phyloP scores from a whole-genome alignment of 805 yeast genomes.

The Zygoascus flipseniorum region DNA sequence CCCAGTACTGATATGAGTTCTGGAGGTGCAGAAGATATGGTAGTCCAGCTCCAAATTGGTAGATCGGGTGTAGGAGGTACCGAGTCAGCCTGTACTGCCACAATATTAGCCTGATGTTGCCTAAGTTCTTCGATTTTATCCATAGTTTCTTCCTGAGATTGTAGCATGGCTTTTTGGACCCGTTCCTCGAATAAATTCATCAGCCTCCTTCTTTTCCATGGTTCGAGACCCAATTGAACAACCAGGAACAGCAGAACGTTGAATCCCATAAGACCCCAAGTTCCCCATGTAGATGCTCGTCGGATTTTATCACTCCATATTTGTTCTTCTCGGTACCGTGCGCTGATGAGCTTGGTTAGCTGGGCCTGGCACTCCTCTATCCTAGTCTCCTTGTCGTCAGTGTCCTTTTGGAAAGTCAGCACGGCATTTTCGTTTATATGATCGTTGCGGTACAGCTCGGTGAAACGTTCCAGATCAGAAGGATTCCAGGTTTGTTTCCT shows the following conservation, averaged over 20 bases:
- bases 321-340: slow-evolving; percentile 93
- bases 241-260: slow-evolving; percentile 69
- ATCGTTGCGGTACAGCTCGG: slow-evolving; percentile 71
- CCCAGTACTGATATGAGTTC: too few species aligned
- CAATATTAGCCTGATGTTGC: neutral
- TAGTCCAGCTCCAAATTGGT: too few species aligned
- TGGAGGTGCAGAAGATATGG: too few species aligned
- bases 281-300: slow-evolving; percentile 94
- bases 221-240: slow-evolving; percentile 85
- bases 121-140: slow-evolving; percentile 2
- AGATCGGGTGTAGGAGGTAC: too few species aligned
- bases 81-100: too few species aligned
- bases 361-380: slow-evolving; percentile 65
- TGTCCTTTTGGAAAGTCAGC: slow-evolving; percentile 36
- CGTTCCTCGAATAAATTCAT: slow-evolving; percentile 78
- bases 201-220: slow-evolving; percentile 80
- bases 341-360: slow-evolving; percentile 67
- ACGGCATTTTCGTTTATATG: slow-evolving; percentile 64
- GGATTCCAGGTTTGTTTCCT: slow-evolving; percentile 78
- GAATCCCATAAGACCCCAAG: slow-evolving; percentile 80
- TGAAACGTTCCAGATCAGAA: slow-evolving; percentile 73
- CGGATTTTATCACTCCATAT: slow-evolving; percentile 97
- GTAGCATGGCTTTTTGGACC: slow-evolving; percentile 39
- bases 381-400: slow-evolving; percentile 47
- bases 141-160: neutral